A percentile compares a stretch with the other conserved stretches of the same genome.
These are phyloP conservation scores for Rostrohypoxylon terebratum DNA, from an alignment of 495 filamentous ascomycete species.

Conservation along the genomic window DNA sequence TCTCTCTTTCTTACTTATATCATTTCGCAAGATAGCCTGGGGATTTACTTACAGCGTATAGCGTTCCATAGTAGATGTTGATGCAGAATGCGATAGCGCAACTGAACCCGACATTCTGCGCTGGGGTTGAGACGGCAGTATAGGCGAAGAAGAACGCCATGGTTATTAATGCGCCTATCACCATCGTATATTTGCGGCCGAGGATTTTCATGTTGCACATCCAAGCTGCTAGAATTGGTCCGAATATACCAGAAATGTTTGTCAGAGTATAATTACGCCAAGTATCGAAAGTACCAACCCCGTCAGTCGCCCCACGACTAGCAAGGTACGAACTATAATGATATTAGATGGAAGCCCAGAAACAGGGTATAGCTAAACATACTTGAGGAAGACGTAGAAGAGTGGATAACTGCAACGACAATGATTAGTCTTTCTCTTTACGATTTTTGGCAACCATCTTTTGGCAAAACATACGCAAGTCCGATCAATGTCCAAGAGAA, in stretches of 20 bases:
- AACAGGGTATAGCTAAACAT: constrained; percentile 1
- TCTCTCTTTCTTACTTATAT: too few relatives aligned
- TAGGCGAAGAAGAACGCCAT: constrained; percentile 78
- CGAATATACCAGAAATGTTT: constrained; percentile 72
- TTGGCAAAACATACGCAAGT: constrained; percentile 56
- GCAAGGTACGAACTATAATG: constrained; percentile 55
- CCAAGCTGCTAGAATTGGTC: constrained; percentile 72
- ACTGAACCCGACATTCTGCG: constrained; percentile 73
- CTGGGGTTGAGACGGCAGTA: constrained; percentile 67
- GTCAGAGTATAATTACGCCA: constrained; percentile 80
- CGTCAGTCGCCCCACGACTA: constrained; percentile 52
- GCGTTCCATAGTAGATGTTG: constrained; percentile 78
- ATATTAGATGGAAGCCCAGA: constrained; percentile 52
- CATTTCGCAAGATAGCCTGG: neutral
- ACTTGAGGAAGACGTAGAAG: constrained; percentile 75
- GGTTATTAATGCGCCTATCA: constrained; percentile 69
- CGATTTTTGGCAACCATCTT: too few relatives aligned
- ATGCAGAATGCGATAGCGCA: constrained; percentile 74
- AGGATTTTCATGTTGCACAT: constrained; percentile 69
- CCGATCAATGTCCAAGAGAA: constrained; percentile 77
- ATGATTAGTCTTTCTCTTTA: constrained; percentile 31
- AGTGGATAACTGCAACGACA: constrained; percentile 63
- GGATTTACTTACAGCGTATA: constrained; percentile 66
- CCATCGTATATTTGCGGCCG: constrained; percentile 75
- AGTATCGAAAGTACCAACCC: constrained; percentile 61